phyloP scores from a whole-genome alignment of 495 filamentous ascomycete species.

The Xylaria acuta region DNA sequence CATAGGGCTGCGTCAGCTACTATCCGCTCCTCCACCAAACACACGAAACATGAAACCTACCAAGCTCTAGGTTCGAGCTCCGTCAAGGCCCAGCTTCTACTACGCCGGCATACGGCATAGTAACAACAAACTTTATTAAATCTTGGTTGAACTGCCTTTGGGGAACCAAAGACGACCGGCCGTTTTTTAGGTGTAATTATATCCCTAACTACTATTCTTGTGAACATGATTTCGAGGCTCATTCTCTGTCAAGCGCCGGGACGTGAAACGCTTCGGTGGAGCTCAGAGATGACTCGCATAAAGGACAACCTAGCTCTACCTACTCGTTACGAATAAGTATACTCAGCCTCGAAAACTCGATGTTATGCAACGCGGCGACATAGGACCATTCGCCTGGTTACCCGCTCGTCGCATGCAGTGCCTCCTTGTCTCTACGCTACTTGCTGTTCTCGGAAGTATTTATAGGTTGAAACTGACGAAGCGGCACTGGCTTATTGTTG shows the following conservation, averaged over 20 bases:
- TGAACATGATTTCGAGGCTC: background rate
- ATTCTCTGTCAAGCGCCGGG: background rate
- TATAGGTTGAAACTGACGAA: slow-evolving; percentile 10
- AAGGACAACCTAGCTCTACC: background rate
- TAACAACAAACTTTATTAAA: background rate
- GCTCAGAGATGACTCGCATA: background rate
- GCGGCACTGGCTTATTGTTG: background rate
- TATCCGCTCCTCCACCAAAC: background rate
- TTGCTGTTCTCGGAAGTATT: background rate
- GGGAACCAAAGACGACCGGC: background rate
- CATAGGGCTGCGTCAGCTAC: slow-evolving; percentile 14
- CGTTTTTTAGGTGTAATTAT: background rate
- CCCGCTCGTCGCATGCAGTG: background rate
- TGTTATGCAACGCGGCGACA: background rate
- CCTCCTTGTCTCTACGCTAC: background rate
- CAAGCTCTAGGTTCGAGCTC: background rate
- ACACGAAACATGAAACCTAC: slow-evolving; percentile 14
- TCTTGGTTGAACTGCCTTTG: background rate
- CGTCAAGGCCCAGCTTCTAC: background rate
- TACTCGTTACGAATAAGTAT: too few relatives aligned
- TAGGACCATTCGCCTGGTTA: background rate
- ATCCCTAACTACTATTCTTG: background rate
- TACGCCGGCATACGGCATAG: background rate
- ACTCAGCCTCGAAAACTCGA: slow-evolving; percentile 5
- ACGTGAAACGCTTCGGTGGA: slow-evolving; percentile 3